Conservation (phyloP, 2,329 filamentous ascomycete genomes). For the Dactylellina cionopaga region DNA sequence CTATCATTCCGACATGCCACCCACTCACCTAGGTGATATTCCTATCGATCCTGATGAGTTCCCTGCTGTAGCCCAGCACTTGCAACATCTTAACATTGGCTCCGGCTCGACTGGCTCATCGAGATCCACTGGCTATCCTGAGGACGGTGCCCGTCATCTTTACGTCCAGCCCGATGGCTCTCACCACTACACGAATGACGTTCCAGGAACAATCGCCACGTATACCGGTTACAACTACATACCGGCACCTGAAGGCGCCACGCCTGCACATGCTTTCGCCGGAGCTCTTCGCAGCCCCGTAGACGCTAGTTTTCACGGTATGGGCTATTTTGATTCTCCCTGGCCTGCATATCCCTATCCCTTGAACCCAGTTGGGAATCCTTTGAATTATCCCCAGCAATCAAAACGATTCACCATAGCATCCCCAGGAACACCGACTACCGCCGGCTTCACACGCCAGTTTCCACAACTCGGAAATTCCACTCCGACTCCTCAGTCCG, state of each 20-base stretch:
- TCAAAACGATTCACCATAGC: constrained; percentile 25
- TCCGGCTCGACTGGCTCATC: constrained; percentile 18
- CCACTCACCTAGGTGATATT: constrained; percentile 41
- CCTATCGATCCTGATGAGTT: constrained; percentile 45
- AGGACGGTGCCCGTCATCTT: constrained; percentile 41
- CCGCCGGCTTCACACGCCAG: neutral
- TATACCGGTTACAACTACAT: constrained; percentile 49
- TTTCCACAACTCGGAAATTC: constrained; percentile 7
- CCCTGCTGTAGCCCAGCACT: constrained; percentile 41
- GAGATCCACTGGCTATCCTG: constrained; percentile 39
- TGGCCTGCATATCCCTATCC: constrained; percentile 17
- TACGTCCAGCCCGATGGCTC: constrained; percentile 22
- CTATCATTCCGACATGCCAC: constrained; percentile 48
- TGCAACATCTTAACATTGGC: constrained; percentile 27
- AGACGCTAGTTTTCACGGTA: constrained; percentile 38
- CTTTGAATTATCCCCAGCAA: constrained; percentile 17
- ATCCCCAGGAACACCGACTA: constrained; percentile 20
- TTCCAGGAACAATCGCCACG: constrained; percentile 20
- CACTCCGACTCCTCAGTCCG: constrained; percentile 26
- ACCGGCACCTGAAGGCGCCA: constrained; percentile 17
- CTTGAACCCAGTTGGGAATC: constrained; percentile 6
- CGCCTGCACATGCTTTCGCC: constrained; percentile 33
- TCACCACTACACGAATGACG: constrained; percentile 39
- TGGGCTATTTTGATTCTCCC: constrained; percentile 45
- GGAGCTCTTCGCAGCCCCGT: constrained; percentile 31